phyloP scores from a whole-genome alignment of 306 rosid genomes.

The Glycyrrhiza uralensis region DNA sequence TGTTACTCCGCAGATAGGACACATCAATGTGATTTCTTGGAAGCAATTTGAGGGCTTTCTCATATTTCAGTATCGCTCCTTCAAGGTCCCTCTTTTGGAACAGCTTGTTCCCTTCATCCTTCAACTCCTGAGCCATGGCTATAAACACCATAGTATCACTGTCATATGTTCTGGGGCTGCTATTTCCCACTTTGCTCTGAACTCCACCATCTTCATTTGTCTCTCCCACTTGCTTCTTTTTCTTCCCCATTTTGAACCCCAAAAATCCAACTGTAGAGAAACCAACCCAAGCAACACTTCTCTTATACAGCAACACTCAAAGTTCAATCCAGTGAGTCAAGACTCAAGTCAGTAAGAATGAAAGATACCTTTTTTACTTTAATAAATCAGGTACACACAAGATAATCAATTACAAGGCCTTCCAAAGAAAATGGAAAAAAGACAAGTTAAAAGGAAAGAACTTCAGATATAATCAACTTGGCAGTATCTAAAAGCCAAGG shows the following conservation, averaged over 20 bases:
- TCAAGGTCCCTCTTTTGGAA: conserved; percentile 71
- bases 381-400: conserved; percentile 13
- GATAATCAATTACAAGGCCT: conserved; percentile 20
- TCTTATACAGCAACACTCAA: conserved; percentile 23
- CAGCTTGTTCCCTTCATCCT: conserved; percentile 80
- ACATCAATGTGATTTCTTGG: conserved; percentile 72
- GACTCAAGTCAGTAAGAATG: not conserved
- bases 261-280: conserved; percentile 32
- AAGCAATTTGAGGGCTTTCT: conserved; percentile 74
- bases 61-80: conserved; percentile 75
- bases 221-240: conserved; percentile 51
- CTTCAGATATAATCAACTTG: conserved; percentile 18
- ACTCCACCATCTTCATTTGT: conserved; percentile 35
- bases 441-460: not conserved
- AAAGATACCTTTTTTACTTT: not conserved
- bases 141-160: conserved; percentile 55
- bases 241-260: conserved; percentile 62
- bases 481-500: conserved; percentile 13
- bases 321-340: conserved; percentile 29
- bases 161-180: conserved; percentile 41
- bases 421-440: conserved; percentile 3
- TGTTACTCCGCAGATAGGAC: conserved; percentile 74
- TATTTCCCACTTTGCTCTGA: conserved; percentile 38
- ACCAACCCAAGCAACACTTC: conserved; percentile 10
- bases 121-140: conserved; percentile 61